Base-by-base conservation (phyloP, 352 stramenopile genomes). In the Phytophthora melonis region DNA sequence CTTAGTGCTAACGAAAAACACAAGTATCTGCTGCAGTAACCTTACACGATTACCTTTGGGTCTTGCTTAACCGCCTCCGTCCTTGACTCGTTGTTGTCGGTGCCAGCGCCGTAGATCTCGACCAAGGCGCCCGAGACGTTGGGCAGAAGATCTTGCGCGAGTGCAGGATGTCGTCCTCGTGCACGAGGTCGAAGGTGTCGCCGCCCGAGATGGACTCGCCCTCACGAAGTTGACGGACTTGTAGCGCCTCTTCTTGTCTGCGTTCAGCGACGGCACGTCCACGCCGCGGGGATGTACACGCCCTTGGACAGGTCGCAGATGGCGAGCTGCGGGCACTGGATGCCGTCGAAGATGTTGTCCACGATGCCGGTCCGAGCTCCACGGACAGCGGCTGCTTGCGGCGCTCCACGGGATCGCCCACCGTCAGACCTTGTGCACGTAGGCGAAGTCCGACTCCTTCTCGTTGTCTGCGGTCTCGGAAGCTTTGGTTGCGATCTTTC, bases 311-410 rank as follows among this genome's bases (percentile, higher is more conserved):
- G 75, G 54, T 95, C 84, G 65, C 94, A 95, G 84, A 99, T 99
- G 58, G 92, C 91, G 81, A 99, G 96, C 58, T 99, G 82, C 34
- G 98, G 98, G 73, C 98, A 95, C 82, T 99, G 98, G 83, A 99
- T 99, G 72, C 98, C 98, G 87, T 99, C 98, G 70, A 99, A 99
- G 87, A 99, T 99, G 63, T 98, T 99, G 74, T 98, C 98, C 86
- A 99, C 99, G 75, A 99, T 99, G 70, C 98, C n/a, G 98, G 98
- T 23, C 98, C 98, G 8, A 99, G 90, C 74, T 99, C 97, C 30
- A 99, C 97, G 4, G 95, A 99, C 54, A 99, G 84, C 49, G 98
- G 98, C 80, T 98, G 91, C 74, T 99, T 98, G 75, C 98, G 99
- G 59, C 98, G 90, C 64, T 99, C 90, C 32, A 99, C 98, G 9